Evolutionary conservation across 768 basidiomycete genomes (phyloP).

Genomic region (Serendipita vermifera): DNA sequence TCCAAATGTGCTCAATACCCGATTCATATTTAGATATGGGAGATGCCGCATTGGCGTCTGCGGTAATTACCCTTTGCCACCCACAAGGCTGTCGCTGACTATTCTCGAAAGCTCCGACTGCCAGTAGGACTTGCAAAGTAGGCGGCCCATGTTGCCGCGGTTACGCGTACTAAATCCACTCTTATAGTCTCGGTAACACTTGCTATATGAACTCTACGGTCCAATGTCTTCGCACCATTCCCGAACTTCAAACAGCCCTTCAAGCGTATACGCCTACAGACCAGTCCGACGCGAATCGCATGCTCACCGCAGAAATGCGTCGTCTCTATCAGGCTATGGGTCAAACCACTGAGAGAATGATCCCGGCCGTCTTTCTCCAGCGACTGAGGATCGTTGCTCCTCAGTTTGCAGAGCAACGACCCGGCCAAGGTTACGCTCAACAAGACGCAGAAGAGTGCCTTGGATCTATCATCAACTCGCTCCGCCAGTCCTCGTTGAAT

Average conservation of each 20-base stretch:
- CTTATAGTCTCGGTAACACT: conserved; percentile 66
- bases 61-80: conserved; percentile 33
- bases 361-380: conserved; percentile 55
- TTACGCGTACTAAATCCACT: background rate
- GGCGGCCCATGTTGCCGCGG: conserved; percentile 14
- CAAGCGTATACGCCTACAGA: conserved; percentile 35
- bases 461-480: conserved; percentile 53
- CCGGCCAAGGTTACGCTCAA: conserved; percentile 56
- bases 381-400: conserved; percentile 63
- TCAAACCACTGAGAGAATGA: conserved; percentile 59
- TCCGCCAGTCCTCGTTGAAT: conserved; percentile 53
- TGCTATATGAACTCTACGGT: conserved; percentile 97
- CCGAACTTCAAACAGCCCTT: conserved; percentile 71
- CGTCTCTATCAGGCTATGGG: conserved; percentile 63
- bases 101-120: conserved; percentile 48
- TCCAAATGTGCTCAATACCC: conserved; percentile 13
- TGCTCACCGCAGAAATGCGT: conserved; percentile 41
- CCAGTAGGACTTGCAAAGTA: conserved; percentile 73
- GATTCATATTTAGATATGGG: conserved; percentile 54
- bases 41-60: conserved; percentile 64
- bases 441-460: conserved; percentile 96
- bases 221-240: conserved; percentile 86
- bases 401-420: conserved; percentile 71
- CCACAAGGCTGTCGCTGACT: conserved; percentile 6
- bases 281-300: conserved; percentile 18